Base-by-base conservation (phyloP, 2,329 filamentous ascomycete species). In the Epichloe baconii region DNA sequence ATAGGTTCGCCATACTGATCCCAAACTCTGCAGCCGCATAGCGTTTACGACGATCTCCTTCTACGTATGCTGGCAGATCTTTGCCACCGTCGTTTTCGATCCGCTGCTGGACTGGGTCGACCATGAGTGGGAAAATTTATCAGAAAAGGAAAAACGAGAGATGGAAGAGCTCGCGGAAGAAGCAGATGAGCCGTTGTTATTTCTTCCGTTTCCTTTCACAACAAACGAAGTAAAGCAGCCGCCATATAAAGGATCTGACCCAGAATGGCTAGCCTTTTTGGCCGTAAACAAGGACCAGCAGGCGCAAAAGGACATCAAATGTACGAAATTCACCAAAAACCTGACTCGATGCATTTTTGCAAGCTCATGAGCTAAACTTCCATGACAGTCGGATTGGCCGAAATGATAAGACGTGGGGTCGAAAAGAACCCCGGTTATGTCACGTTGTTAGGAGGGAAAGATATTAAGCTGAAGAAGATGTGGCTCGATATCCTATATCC, bases 401-500 rank as follows among this genome's bases (percentile, higher is more conserved):
- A 65, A n/a, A 55, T 65, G 31, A 66, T 71, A 12, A 61, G 62
- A 42, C 59, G 58, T 42, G 63, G 61, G 1, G 71, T 76, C 1
- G 66, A 69, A 31, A 66, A 59, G 14, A 70, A 74, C 52, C 67
- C 69, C 0, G 52, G 55, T 2, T 63, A 71, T 2, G 61, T 80
- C n/a, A 64, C 54, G 45, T 51, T 66, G 3, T 64, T 70, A 36
- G 70, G 70, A 35, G 79, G 79, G 10, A 68, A 69, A 26, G 65
- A 71, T 0, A 69, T 79, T 47, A 69, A 67, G 38, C 54, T 82
- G 34, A 69, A 68, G 36, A 73, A 73, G 51, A 71, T 68, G 48
- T 84, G 80, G 81, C 68, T 86, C 31, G 75, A 83, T 41, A 68
- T 83, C 26, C 72, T 80, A 47, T 85, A 78, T 55, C 82, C 82